Base-by-base conservation (phyloP, 192 early-diverging fungal genomes). In the Glomus cerebriforme region DNA sequence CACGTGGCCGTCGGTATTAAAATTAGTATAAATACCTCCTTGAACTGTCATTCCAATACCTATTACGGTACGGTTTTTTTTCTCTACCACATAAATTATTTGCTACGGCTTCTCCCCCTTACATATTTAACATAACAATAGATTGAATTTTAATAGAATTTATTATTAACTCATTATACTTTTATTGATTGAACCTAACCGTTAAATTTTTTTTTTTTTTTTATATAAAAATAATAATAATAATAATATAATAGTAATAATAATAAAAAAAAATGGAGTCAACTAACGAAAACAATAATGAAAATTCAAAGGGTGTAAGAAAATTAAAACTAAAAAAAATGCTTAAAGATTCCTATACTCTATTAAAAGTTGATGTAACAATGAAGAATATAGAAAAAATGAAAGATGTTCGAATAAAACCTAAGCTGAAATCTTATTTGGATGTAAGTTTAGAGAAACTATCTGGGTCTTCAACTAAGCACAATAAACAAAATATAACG, bases 1-100 rank as follows among this genome's bases (percentile, higher is more conserved):
- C 65, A 67, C 15, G 65, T 67, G 65, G 65, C 29, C 27, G 65
- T 67, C 65, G 65, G 65, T 67, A 34, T 54, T 54, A 34, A 67
- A 37, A 22, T 37, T 35, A 8, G 32, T 67, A 67, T 67, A 67
- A 67, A 67, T 67, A 67, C 22, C 65, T 37, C 65, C 65, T 35
- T 67, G 19, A 67, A 67, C 65, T 34, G 65, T 67, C 65, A 67
- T 67, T 34, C 32, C 34, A 43, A 43, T 34, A 27, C 49, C 49
- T 54, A 54, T 34, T 67, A 67, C 65, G 65, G 65, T 67, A 67
- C 65, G 32, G 19, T 67, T 37, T 67, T 67, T 67, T 34, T 34
- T 34, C 37, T 31, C 26, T 31, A 10, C 9, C 62, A n/a, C 26
- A 22, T 67, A 34, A 34, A 22, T 34, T 67, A 32, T 32, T 67